Base-by-base conservation (phyloP, 2,329 filamentous ascomycete genomes). In the Truncatella angustata region DNA sequence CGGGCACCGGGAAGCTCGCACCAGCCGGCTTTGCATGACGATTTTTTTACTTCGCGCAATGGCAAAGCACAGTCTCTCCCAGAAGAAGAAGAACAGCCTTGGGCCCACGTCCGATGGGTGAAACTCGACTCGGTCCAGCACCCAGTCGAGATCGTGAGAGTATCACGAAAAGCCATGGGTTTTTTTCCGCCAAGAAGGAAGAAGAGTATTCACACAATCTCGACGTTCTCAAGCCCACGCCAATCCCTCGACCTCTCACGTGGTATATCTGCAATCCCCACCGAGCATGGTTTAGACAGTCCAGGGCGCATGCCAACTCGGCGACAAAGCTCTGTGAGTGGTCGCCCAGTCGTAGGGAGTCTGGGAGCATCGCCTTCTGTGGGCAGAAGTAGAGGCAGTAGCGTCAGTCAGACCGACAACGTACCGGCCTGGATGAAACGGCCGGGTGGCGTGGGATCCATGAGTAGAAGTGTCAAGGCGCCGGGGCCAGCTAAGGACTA, bases 141-240 rank as follows among this genome's bases (percentile, higher is more conserved):
- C 21, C 86, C 90, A 1, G 85, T 94, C 21, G 90, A 97, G 67
- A 94, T 99, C 58, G 91, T 86, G 14, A 85, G 94, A 26, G 84
- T 97, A 53, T 85, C 91, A 20, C 85, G 90, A 52, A 85, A 86
- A 70, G 81, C 87, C 2, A 79, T 97, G 40, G 93, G 92, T 21
- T 97, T 93, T 71, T 97, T 97, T 64, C 93, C 93, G 3, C 92
- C 92, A 6, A 83, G 91, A 18, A 80, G 91, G 65, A 90, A 92
- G 84, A 94, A 94, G 85, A 94, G 88, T 56, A 71, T 82, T 9
- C 76, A 80, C 60, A 85, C 85, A 1, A 79, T 81, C 49, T 88
- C 88, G 3, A 79, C 84, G 12, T 59, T 85, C 48, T 83, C 85
- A 16, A 90, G 87, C 2, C 88, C 88, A 6, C 81, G 82, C 18